These are phyloP conservation scores for Gossypium aridum DNA, from an alignment of 441 rosid species.

Conservation along the genomic window DNA sequence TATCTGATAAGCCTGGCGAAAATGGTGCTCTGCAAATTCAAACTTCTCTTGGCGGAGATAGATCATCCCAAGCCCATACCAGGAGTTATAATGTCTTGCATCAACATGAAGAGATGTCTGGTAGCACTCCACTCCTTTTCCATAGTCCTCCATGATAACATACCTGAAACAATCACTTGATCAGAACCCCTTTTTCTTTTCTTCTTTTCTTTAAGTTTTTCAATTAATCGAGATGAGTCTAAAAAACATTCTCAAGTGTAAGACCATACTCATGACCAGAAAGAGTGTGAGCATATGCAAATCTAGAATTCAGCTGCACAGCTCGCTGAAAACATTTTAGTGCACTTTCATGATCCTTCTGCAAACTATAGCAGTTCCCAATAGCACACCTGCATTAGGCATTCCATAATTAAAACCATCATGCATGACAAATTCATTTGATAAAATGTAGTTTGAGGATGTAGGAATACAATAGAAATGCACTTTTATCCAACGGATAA, in stretches of 20 bases:
- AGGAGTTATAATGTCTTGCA: constrained; percentile 78
- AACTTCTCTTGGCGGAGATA: constrained; percentile 80
- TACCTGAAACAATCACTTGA: constrained; percentile 36
- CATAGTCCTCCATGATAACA: constrained; percentile 76
- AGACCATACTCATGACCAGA: constrained; percentile 90
- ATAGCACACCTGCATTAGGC: constrained; percentile 69
- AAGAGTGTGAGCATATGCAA: constrained; percentile 88
- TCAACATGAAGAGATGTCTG: constrained; percentile 70
- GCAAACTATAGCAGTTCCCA: constrained; percentile 90
- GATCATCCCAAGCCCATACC: constrained; percentile 94
- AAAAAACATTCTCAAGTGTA: neutral
- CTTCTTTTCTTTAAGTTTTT: neutral
- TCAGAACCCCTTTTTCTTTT: neutral
- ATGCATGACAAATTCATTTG: neutral
- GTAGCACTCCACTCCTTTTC: constrained; percentile 73
- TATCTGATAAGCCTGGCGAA: constrained; percentile 66
- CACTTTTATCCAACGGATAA: neutral
- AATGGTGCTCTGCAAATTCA: constrained; percentile 87
- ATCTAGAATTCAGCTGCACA: constrained; percentile 72
- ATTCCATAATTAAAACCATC: constrained; percentile 10
- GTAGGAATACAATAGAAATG: neutral
- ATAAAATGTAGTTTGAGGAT: neutral
- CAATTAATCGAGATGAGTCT: constrained; percentile 5
- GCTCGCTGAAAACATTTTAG: constrained; percentile 83
- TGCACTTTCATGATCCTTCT: constrained; percentile 91